These are phyloP conservation scores for Heliosperma pusillum DNA, from an alignment of 148 eudicot genomes.

Conservation along the genomic window DNA sequence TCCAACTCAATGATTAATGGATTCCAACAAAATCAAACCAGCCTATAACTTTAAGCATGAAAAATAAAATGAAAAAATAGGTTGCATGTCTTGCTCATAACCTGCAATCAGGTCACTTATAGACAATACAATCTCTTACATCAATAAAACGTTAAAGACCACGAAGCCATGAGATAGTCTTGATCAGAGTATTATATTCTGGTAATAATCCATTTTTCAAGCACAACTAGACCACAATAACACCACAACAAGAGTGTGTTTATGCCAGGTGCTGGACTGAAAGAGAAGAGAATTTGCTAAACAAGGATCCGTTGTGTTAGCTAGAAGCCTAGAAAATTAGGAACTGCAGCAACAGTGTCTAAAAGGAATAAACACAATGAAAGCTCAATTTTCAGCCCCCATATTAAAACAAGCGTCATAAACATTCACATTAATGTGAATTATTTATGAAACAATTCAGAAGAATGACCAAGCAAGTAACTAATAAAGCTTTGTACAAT, in stretches of 20 bases:
- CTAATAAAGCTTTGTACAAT: background rate
- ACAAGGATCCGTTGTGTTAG: background rate
- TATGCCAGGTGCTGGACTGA: too few relatives aligned
- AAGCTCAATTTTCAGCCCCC: background rate
- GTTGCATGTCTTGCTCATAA: background rate
- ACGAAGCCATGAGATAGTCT: background rate
- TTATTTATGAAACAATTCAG: background rate
- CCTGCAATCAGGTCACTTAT: background rate
- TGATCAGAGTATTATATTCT: background rate
- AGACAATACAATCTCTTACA: too few relatives aligned
- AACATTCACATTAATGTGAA: background rate
- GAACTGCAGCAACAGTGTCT: background rate
- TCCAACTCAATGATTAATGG: background rate
- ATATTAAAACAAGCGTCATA: background rate
- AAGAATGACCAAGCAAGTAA: background rate
- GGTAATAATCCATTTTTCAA: conserved; percentile 9
- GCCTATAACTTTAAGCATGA: background rate
- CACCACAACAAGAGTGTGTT: background rate
- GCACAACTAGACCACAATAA: background rate
- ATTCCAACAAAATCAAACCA: background rate
- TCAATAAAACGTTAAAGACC: too few relatives aligned
- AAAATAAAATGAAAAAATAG: background rate
- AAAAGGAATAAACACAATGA: background rate
- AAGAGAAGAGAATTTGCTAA: too few relatives aligned
- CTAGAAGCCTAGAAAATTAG: background rate